These are phyloP conservation scores for Naganishia cerealis DNA, from an alignment of 1,284 basidiomycete genomes.

Conservation along the genomic window DNA sequence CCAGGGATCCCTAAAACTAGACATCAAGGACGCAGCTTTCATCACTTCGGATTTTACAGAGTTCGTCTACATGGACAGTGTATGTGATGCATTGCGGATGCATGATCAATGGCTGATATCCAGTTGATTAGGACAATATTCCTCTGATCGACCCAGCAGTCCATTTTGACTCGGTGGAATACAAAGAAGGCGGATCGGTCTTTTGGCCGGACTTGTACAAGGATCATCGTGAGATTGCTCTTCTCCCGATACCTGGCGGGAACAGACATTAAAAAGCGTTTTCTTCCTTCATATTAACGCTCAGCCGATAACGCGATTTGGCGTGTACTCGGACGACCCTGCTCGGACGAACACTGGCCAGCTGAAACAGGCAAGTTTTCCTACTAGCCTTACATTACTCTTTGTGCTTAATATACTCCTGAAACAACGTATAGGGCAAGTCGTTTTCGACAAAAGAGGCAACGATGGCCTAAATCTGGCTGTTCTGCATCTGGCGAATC, in stretches of 20 bases:
- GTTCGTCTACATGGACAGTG: slow-evolving; percentile 53
- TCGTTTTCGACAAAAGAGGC: slow-evolving; percentile 56
- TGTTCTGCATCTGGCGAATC: slow-evolving; percentile 53
- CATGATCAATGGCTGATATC: slow-evolving; percentile 7
- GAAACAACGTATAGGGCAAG: slow-evolving; percentile 44
- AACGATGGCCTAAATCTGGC: slow-evolving; percentile 57
- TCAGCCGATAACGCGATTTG: slow-evolving; percentile 57
- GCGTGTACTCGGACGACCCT: slow-evolving; percentile 53
- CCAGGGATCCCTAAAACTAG: slow-evolving; percentile 24
- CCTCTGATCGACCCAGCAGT: slow-evolving; percentile 53
- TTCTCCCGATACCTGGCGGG: background rate
- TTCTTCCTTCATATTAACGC: background rate
- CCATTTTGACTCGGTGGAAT: slow-evolving; percentile 55
- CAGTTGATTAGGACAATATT: slow-evolving; percentile 52
- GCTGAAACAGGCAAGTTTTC: slow-evolving; percentile 52
- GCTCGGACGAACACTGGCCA: slow-evolving; percentile 56
- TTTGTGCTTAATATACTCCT: slow-evolving; percentile 5
- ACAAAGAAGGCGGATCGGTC: slow-evolving; percentile 51
- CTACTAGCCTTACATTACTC: background rate
- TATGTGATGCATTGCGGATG: slow-evolving; percentile 34
- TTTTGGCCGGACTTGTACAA: slow-evolving; percentile 59
- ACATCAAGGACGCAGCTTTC: slow-evolving; percentile 52
- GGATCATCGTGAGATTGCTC: slow-evolving; percentile 53
- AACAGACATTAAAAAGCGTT: background rate
- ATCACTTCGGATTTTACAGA: slow-evolving; percentile 49